A percentile compares a stretch with the other conserved stretches of the same genome.
These are phyloP conservation scores for Xylaria venustula DNA, from an alignment of 495 filamentous ascomycete species.

Conservation along the genomic window DNA sequence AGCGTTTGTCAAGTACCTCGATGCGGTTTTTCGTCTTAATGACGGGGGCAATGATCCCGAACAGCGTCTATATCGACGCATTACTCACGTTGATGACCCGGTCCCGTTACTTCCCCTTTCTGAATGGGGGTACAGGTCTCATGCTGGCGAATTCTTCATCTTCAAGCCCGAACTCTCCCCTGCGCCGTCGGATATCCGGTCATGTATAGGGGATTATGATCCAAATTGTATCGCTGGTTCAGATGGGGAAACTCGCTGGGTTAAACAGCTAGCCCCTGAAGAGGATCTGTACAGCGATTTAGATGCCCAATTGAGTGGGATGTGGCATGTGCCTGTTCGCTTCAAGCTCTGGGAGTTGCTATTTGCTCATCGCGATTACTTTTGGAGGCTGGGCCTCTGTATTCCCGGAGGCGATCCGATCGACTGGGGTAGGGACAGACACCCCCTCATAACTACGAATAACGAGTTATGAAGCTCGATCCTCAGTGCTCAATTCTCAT, in stretches of 20 bases:
- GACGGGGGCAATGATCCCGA: constrained; percentile 21
- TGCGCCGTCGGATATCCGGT: constrained; percentile 59
- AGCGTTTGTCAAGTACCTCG: constrained; percentile 65
- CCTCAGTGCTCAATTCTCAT: neutral
- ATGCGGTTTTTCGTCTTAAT: constrained; percentile 59
- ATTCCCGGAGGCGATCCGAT: constrained; percentile 77
- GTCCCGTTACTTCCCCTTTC: constrained; percentile 81
- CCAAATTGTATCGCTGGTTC: constrained; percentile 64
- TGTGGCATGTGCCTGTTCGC: constrained; percentile 54
- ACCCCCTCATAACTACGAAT: constrained; percentile 24
- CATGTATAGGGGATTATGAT: constrained; percentile 73
- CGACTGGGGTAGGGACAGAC: constrained; percentile 58
- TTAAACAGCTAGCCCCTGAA: constrained; percentile 13
- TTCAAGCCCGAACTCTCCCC: constrained; percentile 67
- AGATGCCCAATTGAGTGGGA: constrained; percentile 5
- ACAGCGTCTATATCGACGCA: constrained; percentile 61
- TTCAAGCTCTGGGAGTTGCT: constrained; percentile 87
- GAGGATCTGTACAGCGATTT: constrained; percentile 21
- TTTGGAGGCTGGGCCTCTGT: constrained; percentile 89
- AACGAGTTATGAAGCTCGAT: constrained; percentile 25
- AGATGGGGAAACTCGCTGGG: constrained; percentile 32
- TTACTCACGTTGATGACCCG: constrained; percentile 86
- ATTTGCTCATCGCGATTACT: constrained; percentile 94
- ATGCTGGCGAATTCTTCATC: constrained; percentile 87
- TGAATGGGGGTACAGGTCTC: constrained; percentile 84